phyloP scores from a whole-genome alignment of 2,329 filamentous ascomycete species.

The Chaetomium sp. region DNA sequence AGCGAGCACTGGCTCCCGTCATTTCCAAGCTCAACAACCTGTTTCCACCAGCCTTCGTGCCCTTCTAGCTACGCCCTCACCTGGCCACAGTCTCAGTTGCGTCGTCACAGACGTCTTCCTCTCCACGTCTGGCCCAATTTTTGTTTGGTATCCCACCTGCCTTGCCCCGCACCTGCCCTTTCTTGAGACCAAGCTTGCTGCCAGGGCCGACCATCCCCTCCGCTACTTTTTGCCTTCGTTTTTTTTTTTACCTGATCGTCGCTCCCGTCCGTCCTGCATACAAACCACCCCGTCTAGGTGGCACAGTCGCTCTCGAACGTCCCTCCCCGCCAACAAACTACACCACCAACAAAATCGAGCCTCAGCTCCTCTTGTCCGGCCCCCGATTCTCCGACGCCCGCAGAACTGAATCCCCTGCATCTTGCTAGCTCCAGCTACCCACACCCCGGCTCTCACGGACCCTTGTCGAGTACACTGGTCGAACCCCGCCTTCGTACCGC shows the following conservation, averaged over 20 bases:
- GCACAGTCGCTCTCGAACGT: constrained; percentile 12
- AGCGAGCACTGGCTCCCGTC: constrained; percentile 15
- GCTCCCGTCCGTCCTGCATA: not conserved
- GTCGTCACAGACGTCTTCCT: not conserved
- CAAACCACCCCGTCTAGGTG: constrained; percentile 11
- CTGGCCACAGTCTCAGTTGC: constrained; percentile 7
- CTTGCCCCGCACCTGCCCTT: constrained; percentile 10
- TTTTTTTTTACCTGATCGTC: constrained; percentile 10
- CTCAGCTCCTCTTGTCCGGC: not conserved
- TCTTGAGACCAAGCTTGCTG: constrained; percentile 9
- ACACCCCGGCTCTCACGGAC: constrained; percentile 8
- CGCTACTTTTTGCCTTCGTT: constrained; percentile 11
- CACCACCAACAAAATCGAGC: not conserved
- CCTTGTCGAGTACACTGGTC: constrained; percentile 4
- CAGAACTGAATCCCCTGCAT: constrained; percentile 7
- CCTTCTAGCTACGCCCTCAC: constrained; percentile 13
- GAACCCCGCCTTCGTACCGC: constrained; percentile 18
- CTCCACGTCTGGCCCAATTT: not conserved
- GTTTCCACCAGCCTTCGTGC: constrained; percentile 12
- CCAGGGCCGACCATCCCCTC: constrained; percentile 1
- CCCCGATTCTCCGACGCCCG: constrained; percentile 4
- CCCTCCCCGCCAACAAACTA: constrained; percentile 8
- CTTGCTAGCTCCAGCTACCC: constrained; percentile 6
- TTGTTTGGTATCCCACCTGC: not conserved
- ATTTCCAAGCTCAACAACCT: constrained; percentile 19